These are phyloP conservation scores for Paramecium tetraurelia DNA, from an alignment of 73 alveolate species.

Conservation along the genomic window DNA sequence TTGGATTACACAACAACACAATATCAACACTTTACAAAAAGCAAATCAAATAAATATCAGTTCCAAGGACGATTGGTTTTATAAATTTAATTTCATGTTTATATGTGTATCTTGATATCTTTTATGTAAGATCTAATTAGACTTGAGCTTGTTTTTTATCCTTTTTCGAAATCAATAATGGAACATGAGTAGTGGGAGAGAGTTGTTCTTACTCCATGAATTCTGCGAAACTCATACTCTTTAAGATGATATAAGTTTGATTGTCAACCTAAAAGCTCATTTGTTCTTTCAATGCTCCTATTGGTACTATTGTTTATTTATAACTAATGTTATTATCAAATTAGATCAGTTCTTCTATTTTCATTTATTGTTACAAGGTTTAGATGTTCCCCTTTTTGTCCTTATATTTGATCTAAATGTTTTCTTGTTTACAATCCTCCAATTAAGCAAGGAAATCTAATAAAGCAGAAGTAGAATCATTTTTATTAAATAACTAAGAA, in stretches of 20 bases:
- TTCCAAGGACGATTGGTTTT: not conserved
- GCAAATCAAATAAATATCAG: not conserved
- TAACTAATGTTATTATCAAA: not conserved
- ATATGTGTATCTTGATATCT: not conserved
- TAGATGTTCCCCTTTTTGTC: not conserved
- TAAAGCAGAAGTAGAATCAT: not conserved
- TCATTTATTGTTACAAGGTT: not conserved
- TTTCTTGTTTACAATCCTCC: not conserved
- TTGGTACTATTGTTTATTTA: slow-evolving; percentile 3
- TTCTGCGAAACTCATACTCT: not conserved
- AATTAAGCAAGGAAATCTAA: not conserved
- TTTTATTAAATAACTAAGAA: not conserved
- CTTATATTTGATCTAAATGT: slow-evolving; percentile 12
- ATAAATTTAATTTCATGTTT: not conserved
- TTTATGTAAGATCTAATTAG: not conserved
- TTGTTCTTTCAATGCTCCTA: slow-evolving; percentile 20
- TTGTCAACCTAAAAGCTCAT: not conserved
- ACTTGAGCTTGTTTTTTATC: not conserved
- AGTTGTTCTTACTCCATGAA: not conserved
- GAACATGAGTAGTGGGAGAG: not conserved
- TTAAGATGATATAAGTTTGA: not conserved
- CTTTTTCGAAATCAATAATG: not conserved
- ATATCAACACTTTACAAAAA: slow-evolving; percentile 29
- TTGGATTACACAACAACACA: not conserved
- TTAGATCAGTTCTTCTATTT: not conserved